Percentiles rank a stretch among this genome's conserved stretches.
Conservation (phyloP, 2,329 filamentous ascomycete genomes). For the Penicillium sp. region DNA sequence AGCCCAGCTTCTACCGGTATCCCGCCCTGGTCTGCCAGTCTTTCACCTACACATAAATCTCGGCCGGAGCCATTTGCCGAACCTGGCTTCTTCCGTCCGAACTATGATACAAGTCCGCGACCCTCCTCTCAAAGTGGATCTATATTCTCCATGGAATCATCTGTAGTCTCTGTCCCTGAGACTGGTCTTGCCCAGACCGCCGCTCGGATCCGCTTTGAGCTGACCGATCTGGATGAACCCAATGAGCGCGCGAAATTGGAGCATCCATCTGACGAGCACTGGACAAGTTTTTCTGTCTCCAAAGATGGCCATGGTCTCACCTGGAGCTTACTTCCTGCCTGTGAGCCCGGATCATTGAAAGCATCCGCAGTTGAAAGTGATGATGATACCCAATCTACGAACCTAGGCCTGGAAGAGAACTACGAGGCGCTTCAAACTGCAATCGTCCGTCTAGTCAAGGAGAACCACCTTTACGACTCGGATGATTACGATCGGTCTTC, state of each 20-base stretch:
- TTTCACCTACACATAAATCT: constrained; percentile 15
- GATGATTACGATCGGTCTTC: constrained; percentile 19
- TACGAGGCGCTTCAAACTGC: constrained; percentile 80
- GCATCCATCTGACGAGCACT: constrained; percentile 79
- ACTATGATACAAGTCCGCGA: constrained; percentile 26
- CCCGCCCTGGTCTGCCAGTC: constrained; percentile 22
- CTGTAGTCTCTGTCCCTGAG: constrained; percentile 27
- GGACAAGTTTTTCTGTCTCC: constrained; percentile 79
- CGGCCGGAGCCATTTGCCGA: constrained; percentile 28
- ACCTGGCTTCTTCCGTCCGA: constrained; percentile 35
- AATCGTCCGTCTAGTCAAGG: constrained; percentile 76
- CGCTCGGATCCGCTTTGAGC: constrained; percentile 43
- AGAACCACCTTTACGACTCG: constrained; percentile 75
- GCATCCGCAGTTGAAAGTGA: constrained; percentile 60
- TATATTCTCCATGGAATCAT: constrained; percentile 33
- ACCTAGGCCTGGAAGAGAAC: constrained; percentile 69
- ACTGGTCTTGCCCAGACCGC: constrained; percentile 33
- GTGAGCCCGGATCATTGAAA: constrained; percentile 55
- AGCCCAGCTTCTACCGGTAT: constrained; percentile 28
- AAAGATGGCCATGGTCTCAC: constrained; percentile 69
- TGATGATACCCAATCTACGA: constrained; percentile 36
- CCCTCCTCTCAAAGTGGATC: constrained; percentile 27
- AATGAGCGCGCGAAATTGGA: constrained; percentile 58
- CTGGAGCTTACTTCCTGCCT: constrained; percentile 62
- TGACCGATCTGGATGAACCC: constrained; percentile 40